phyloP scores from a whole-genome alignment of 805 yeast genomes.

The Lipomyces japonicus region DNA sequence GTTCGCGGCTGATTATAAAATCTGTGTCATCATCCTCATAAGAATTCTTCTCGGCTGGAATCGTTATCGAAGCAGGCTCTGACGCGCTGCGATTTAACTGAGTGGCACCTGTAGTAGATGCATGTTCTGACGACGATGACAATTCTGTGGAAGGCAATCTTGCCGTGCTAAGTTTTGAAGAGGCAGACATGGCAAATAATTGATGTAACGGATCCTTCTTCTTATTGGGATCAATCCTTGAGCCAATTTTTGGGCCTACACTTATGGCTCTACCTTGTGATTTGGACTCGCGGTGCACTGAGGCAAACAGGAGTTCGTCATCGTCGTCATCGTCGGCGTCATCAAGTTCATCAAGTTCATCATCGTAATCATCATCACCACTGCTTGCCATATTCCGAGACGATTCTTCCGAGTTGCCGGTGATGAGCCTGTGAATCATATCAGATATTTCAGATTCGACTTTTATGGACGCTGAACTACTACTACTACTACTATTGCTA shows the following conservation, averaged over 20 bases:
- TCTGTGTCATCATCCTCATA: constrained; percentile 25
- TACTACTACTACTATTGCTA: constrained; percentile 15
- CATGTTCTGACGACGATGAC: constrained; percentile 3
- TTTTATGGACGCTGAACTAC: constrained; percentile 6
- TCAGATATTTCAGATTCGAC: constrained; percentile 24
- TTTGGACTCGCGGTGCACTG: constrained; percentile 9
- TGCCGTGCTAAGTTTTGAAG: constrained; percentile 3
- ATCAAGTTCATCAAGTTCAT: background rate
- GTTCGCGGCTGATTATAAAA: constrained; percentile 18
- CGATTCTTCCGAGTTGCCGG: constrained; percentile 18
- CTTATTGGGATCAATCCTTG: background rate
- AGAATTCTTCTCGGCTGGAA: constrained; percentile 26
- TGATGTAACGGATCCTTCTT: constrained; percentile 3
- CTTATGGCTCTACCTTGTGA: constrained; percentile 1
- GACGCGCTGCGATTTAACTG: constrained; percentile 4
- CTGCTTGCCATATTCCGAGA: background rate
- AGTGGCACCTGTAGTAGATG: constrained; percentile 10
- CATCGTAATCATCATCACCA: background rate
- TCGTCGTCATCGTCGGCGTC: constrained; percentile 17
- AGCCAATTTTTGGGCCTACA: background rate
- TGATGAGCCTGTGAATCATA: constrained; percentile 26
- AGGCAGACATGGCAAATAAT: constrained; percentile 8
- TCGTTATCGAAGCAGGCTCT: constrained; percentile 24
- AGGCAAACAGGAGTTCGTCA: constrained; percentile 22
- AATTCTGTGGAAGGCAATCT: background rate